Conservation (phyloP, 495 filamentous ascomycete genomes). For the Penicillium turbatum region DNA sequence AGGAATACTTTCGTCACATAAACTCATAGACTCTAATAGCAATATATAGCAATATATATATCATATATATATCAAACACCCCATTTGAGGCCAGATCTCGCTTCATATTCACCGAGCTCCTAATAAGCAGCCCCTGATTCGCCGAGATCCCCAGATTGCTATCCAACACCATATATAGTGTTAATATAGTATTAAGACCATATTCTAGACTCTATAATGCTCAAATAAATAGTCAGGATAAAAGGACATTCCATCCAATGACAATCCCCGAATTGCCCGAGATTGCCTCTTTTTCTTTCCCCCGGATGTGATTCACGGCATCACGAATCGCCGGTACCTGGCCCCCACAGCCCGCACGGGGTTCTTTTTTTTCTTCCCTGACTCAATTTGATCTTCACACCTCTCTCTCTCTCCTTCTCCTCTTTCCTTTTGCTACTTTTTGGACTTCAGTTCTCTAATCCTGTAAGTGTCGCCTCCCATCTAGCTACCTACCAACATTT, state of each 20-base stretch:
- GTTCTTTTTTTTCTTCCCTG: constrained; percentile 6
- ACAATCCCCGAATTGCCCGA: not conserved
- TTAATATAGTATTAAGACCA: not conserved
- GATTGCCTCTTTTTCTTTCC: too few species aligned
- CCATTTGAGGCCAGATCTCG: constrained; percentile 4
- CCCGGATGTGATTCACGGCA: constrained; percentile 29
- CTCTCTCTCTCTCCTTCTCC: constrained; percentile 9
- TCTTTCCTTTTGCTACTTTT: constrained; percentile 9
- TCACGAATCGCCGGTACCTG: constrained; percentile 8
- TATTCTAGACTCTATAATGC: not conserved
- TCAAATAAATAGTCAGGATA: too few species aligned
- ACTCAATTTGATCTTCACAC: constrained; percentile 8
- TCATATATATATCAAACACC: too few species aligned
- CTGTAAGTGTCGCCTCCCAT: not conserved
- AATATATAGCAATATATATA: too few species aligned
- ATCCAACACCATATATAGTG: not conserved
- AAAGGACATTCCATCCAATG: constrained; percentile 1
- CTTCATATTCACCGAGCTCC: constrained; percentile 13
- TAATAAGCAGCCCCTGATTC: constrained; percentile 32
- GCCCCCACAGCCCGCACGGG: constrained; percentile 20
- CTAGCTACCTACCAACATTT: constrained; percentile 1
- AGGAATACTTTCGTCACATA: too few species aligned
- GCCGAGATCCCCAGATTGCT: not conserved
- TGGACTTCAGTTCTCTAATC: constrained; percentile 3
- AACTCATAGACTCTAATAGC: too few species aligned